Percentiles rank a stretch among this genome's conserved stretches.
phyloP scores from a whole-genome alignment of 164 flowering plant species.

The Chimonanthus praecox region DNA sequence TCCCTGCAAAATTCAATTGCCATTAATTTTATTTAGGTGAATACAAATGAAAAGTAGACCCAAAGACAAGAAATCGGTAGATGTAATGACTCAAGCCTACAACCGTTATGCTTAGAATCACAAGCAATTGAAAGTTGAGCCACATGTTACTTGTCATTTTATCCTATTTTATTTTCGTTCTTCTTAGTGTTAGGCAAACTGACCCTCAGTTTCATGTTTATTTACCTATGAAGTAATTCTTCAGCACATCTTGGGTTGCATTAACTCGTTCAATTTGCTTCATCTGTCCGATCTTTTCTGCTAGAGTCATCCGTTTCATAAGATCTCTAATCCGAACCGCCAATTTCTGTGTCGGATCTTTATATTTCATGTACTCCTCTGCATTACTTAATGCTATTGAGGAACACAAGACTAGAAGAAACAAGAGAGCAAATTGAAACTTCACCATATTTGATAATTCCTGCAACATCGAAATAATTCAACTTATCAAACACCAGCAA shows the following conservation, averaged over 20 bases:
- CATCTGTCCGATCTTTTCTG: conserved; percentile 80
- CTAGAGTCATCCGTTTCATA: conserved; percentile 52
- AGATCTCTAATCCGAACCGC: conserved; percentile 43
- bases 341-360: conserved; percentile 49
- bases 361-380: conserved; percentile 32
- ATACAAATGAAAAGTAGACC: not conserved
- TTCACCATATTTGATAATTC: too few species aligned
- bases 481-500: too few species aligned
- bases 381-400: conserved; percentile 9
- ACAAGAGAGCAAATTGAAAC: too few species aligned
- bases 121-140: too few species aligned
- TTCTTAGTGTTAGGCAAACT: too few species aligned
- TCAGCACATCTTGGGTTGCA: conserved; percentile 45
- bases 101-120: too few species aligned
- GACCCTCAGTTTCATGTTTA: too few species aligned
- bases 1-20: conserved; percentile 31
- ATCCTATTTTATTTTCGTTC: too few species aligned
- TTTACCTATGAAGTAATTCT: conserved; percentile 53
- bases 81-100: too few species aligned
- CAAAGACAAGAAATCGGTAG: not conserved
- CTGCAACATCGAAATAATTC: too few species aligned
- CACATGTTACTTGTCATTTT: too few species aligned
- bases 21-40: not conserved
- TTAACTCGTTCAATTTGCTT: conserved; percentile 47
- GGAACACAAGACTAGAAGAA: too few species aligned